Base-by-base conservation (phyloP, 2,329 filamentous ascomycete genomes). In the Claviceps maximensis region DNA sequence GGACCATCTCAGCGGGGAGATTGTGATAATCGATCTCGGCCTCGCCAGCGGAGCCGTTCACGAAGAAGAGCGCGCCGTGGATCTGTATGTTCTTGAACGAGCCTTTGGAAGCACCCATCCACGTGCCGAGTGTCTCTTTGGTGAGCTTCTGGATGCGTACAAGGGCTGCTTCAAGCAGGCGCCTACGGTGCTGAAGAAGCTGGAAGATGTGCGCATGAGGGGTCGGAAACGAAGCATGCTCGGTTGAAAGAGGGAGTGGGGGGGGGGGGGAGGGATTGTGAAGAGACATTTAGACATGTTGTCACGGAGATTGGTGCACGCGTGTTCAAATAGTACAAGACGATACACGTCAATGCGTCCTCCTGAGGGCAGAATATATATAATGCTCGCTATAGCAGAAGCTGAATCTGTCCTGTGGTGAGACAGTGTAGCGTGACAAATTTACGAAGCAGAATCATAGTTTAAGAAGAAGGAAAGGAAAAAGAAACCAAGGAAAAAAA, bases 151-250 rank as follows among this genome's bases (percentile, higher is more conserved):
- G 21, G 74, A 78, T 53, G 84, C 80, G 2, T 98, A 98, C 71
- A 77, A 72, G 50, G 76, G 78, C 58, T 80, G 78, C 36, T 91
- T 86, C 64, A 89, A 88, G 71, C 86, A 86, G 17, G 86, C 87
- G 0, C 78, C 73, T 54, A 73, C 79, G 21, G 88, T 90, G 23
- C 69, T 98, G 65, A 88, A 81, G 71, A 86, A 84, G 66, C 69
- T 98, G 56, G 89, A 95, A 66, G 91, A 95, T 58, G 93, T 98
- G 47, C 81, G 93, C 65, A 82, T 95, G 83, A 83, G 93, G 67
- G 93, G 93, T 3, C 78, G 93, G 65, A 98, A 98, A 79, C 85
- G 89, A 69, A 97, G 89, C 67, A 98, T 98, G 93, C 67, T 98
- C 60, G 93, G 93, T 29, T 97, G 59, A 63, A 58, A 41, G 54